Percentiles rank a stretch among this genome's conserved stretches.
These are phyloP conservation scores for Ceratocystiopsis sp. DNA, from an alignment of 2,329 filamentous ascomycete species.

Conservation along the genomic window DNA sequence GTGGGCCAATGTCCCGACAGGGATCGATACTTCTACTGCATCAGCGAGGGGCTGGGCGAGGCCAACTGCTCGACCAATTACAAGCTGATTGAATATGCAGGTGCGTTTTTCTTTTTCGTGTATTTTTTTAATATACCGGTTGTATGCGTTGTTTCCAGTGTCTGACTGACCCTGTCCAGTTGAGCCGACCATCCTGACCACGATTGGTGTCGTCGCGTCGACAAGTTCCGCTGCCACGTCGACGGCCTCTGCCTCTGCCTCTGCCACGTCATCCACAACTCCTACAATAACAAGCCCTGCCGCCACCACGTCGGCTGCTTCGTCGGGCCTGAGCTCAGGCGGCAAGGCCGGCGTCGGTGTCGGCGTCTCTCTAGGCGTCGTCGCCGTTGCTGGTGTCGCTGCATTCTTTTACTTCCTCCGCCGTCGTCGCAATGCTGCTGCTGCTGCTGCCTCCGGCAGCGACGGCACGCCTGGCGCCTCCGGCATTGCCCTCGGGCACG, in stretches of 20 bases:
- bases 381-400: background rate
- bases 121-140: background rate
- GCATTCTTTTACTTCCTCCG: background rate
- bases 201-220: constrained; percentile 8
- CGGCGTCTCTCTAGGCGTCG: background rate
- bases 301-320: background rate
- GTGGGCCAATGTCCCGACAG: constrained; percentile 8
- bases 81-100: constrained; percentile 8
- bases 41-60: constrained; percentile 7
- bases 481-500: too few relatives aligned
- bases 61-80: constrained; percentile 9
- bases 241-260: background rate
- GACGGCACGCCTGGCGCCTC: background rate
- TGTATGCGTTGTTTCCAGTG: background rate
- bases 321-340: background rate
- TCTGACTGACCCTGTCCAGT: constrained; percentile 1
- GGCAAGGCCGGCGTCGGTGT: constrained; percentile 2
- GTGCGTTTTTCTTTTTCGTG: background rate
- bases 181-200: constrained; percentile 7
- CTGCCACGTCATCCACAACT: background rate
- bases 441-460: background rate
- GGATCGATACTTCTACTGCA: constrained; percentile 13
- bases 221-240: background rate
- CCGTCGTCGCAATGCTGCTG: background rate
- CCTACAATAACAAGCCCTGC: background rate